Percentiles rank a stretch among this genome's conserved stretches.
These are phyloP conservation scores for Irpex rosettiformis DNA, from an alignment of 1,284 basidiomycete species.

Conservation along the genomic window DNA sequence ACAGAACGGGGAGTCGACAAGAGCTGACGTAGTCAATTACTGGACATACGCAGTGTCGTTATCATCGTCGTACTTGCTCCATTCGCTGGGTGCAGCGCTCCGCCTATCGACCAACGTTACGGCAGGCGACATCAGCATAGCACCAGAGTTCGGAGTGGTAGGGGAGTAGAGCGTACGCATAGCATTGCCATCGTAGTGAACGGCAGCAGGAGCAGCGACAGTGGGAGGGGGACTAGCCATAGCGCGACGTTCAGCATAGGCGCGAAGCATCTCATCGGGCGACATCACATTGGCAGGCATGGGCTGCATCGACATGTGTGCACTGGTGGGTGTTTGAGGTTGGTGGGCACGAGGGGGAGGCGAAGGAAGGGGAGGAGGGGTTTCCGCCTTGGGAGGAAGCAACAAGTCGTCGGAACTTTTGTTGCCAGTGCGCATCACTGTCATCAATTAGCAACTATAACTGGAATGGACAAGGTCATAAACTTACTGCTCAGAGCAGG, in stretches of 20 bases:
- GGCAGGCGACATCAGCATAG: constrained; percentile 10
- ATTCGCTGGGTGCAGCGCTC: constrained; percentile 30
- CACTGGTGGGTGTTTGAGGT: constrained; percentile 35
- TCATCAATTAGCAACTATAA: constrained; percentile 5
- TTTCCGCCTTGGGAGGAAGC: constrained; percentile 23
- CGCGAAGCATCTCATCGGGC: constrained; percentile 73
- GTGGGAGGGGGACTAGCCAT: constrained; percentile 23
- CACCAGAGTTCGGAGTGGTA: constrained; percentile 16
- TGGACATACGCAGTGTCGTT: constrained; percentile 21
- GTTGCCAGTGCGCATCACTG: constrained; percentile 64
- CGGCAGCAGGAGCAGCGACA: constrained; percentile 21
- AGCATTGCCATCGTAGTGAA: constrained; percentile 29
- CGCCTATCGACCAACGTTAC: constrained; percentile 22
- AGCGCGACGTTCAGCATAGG: constrained; percentile 60
- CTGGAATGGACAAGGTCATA: neutral
- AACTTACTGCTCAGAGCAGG: constrained; percentile 60
- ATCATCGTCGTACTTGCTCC: constrained; percentile 30
- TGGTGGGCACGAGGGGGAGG: constrained; percentile 32
- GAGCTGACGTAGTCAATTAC: neutral
- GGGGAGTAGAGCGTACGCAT: constrained; percentile 37
- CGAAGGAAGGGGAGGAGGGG: constrained; percentile 25
- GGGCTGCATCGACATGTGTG: constrained; percentile 42
- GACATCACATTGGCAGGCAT: constrained; percentile 49
- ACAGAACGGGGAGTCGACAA: neutral
- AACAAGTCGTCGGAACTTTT: constrained; percentile 39